These are phyloP conservation scores for Ascomycota sp. DNA, from an alignment of 2,329 filamentous ascomycete genomes.

Conservation along the genomic window DNA sequence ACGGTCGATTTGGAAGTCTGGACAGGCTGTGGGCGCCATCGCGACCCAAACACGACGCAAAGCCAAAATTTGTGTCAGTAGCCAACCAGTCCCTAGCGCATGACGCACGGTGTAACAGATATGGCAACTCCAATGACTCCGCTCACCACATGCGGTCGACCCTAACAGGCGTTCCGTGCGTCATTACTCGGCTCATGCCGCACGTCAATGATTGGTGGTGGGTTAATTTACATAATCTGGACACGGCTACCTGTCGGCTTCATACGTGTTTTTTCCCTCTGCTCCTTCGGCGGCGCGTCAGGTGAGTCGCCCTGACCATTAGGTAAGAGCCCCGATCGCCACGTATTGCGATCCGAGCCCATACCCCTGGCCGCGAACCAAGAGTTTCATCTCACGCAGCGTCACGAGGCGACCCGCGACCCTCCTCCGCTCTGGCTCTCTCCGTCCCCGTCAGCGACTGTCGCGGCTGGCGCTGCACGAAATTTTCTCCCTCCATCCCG, in stretches of 20 bases:
- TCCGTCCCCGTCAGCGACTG: conserved; percentile 1
- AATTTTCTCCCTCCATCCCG: conserved; percentile 10
- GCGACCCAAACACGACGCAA: too few relatives aligned
- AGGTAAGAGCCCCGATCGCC: conserved; percentile 9
- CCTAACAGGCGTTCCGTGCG: not conserved
- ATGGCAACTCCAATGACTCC: too few relatives aligned
- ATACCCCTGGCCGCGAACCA: conserved; percentile 2
- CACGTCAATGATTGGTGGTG: not conserved
- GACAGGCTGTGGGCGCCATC: too few relatives aligned
- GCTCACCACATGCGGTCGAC: not conserved
- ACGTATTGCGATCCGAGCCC: conserved; percentile 2
- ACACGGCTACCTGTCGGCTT: not conserved
- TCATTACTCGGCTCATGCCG: not conserved
- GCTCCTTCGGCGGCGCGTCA: too few relatives aligned
- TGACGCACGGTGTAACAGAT: too few relatives aligned
- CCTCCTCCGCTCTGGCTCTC: conserved; percentile 1
- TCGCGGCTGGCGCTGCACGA: conserved; percentile 8
- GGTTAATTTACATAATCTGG: not conserved
- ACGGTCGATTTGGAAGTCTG: too few relatives aligned
- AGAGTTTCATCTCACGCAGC: conserved; percentile 2
- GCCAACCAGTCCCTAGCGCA: too few relatives aligned
- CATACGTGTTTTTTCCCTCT: too few relatives aligned
- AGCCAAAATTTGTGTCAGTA: too few relatives aligned
- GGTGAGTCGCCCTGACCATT: conserved; percentile 5
- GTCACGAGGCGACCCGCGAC: conserved; percentile 2